Conservation (phyloP, 1,284 basidiomycete genomes). For the Boletus semigastroideus region DNA sequence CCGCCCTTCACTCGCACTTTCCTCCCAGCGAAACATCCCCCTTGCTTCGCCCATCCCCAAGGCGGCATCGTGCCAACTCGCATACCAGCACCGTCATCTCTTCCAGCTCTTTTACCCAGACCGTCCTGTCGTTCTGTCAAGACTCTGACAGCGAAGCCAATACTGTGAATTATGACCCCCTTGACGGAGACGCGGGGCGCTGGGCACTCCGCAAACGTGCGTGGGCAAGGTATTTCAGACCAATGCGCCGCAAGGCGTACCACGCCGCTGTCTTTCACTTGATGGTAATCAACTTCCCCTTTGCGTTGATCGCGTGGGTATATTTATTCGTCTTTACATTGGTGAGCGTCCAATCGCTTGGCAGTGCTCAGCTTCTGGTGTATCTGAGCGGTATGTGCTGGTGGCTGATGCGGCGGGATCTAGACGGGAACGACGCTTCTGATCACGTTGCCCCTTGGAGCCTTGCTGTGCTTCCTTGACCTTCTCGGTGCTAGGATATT, state of each 20-base stretch:
- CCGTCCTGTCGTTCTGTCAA: constrained; percentile 60
- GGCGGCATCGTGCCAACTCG: constrained; percentile 52
- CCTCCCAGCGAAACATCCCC: constrained; percentile 41
- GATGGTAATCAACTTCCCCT: constrained; percentile 71
- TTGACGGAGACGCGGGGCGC: constrained; percentile 4
- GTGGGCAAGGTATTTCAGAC: constrained; percentile 62
- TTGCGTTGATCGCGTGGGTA: constrained; percentile 66
- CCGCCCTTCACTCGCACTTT: constrained; percentile 10
- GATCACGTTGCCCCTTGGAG: constrained; percentile 73
- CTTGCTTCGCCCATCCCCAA: constrained; percentile 33
- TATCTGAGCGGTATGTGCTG: constrained; percentile 7
- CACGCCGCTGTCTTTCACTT: constrained; percentile 67
- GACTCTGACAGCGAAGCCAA: constrained; percentile 46
- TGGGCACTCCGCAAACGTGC: constrained; percentile 32
- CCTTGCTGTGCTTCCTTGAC: constrained; percentile 72
- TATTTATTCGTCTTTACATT: constrained; percentile 77
- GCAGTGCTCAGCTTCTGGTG: constrained; percentile 5
- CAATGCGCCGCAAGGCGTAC: constrained; percentile 53
- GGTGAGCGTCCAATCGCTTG: constrained; percentile 43
- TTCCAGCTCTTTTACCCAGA: constrained; percentile 57
- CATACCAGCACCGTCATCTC: constrained; percentile 52
- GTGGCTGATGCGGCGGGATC: constrained; percentile 16
- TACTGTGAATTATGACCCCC: constrained; percentile 16
- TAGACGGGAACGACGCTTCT: constrained; percentile 75
- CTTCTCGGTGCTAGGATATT: constrained; percentile 69